Evolutionary conservation across 2,329 filamentous ascomycete species (phyloP), one percentile per base, ranked within the genome.

Genomic region (Fusarium sarcochroum): DNA sequence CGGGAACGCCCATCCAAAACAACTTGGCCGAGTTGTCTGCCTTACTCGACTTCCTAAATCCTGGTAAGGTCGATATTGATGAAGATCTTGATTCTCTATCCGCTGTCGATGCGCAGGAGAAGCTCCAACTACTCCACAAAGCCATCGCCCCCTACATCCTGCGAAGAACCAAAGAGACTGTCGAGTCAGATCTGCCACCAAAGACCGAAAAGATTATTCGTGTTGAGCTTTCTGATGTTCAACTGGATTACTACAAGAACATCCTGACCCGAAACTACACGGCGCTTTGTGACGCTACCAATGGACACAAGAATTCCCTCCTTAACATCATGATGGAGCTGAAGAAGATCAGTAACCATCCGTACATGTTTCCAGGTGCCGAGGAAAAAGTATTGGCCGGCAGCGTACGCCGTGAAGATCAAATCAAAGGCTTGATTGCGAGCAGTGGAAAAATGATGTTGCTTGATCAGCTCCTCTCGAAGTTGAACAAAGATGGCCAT

Each of bases 401-500:
- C 15, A 94, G 91, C 74, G 87, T 88, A 53, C 90, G 92, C 20
- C 91, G 94, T 30, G 95, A 98, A 75, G 96, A 98, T 76, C 89
- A 94, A 67, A 88, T 99, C 73, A 96, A 97, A 77, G 93, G 93
- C 20, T 87, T 99, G 63, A 97, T 99, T 75, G 95, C 94, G 6
- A 97, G 94, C 77, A 99, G 96, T 81, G 97, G 97, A 72, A 99
- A 99, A 82, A 98, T 99, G 96, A 98, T 98, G 94, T 86, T 99
- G 48, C 88, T 99, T 9, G 96, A 99, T 74, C 93, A 94, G 77
- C 89, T 99, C n/a, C 86, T 99, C 13, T 91, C 92, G 7, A 99
- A 99, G 80, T 83, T 99, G 70, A 97, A 92, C 79, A 93, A 91
- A 71, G 96, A 99, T 75, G 93, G 93, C 47, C 96, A 99, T 80